Evolutionary conservation across 495 filamentous ascomycete species (phyloP).

Genomic region (Cercophora samala): DNA sequence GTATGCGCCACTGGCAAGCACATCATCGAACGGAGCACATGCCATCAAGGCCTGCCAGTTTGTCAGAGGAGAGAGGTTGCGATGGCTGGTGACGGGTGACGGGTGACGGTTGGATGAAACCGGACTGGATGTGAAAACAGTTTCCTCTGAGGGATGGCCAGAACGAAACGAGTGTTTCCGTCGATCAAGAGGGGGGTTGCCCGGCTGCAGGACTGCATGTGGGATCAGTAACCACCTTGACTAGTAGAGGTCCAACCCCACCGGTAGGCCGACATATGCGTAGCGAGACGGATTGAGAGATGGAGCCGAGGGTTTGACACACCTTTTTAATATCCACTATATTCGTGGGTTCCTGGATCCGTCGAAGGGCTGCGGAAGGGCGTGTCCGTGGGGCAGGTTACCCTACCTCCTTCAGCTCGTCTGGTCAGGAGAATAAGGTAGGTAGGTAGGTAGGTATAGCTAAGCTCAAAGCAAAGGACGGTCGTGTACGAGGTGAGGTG

Average conservation of each 20-base stretch:
- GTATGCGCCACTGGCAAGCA: conserved; percentile 5
- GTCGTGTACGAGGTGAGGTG: conserved; percentile 3
- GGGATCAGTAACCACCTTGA: not conserved
- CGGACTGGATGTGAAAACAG: conserved; percentile 6
- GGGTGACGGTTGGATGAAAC: not conserved
- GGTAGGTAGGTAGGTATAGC: not conserved
- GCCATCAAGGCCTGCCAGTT: not conserved
- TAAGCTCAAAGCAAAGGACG: not conserved
- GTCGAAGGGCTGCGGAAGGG: conserved; percentile 1
- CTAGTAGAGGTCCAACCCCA: not conserved
- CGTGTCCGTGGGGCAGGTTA: conserved; percentile 1
- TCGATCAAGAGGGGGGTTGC: conserved; percentile 3
- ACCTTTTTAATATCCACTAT: not conserved
- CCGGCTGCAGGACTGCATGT: not conserved
- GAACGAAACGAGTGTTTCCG: conserved; percentile 14
- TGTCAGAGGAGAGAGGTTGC: not conserved
- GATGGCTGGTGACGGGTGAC: not conserved
- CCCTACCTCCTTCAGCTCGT: not conserved
- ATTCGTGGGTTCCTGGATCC: not conserved
- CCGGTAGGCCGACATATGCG: not conserved
- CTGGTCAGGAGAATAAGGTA: no score
- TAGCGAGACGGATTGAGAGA: not conserved
- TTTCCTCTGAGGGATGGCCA: not conserved
- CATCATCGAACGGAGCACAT: not conserved
- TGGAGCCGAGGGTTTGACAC: not conserved